Evolutionary conservation across 2,329 filamentous ascomycete genomes (phyloP), one percentile per base, ranked within the genome.

Genomic region (Xylaria sp.): DNA sequence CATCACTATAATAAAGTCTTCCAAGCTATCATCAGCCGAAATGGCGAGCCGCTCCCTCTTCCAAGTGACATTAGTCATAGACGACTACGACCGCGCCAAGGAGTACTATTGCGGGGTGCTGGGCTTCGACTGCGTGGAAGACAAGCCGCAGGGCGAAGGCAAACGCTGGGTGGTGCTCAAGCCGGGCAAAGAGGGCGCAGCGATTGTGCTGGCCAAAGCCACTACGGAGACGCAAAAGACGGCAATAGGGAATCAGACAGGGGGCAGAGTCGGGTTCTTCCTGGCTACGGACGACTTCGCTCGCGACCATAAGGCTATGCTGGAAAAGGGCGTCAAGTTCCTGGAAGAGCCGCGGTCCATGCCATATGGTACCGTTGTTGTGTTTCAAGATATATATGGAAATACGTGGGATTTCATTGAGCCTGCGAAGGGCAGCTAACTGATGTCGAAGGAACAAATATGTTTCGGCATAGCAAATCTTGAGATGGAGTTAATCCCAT

Each of bases 11-110:
- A 13, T 33, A 10, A 4, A 44, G 15, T 9, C 9, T 26, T 17
- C 20, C n/a, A 56, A 17, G 6, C 46, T 13, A 42, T 20, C 11
- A 6, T 3, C 20, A 54, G 26, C 15, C 6, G 53, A 28, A 2
- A 67, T 67, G 64, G 60, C 63, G 11, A 64, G 53, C 42, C 67
- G 56, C n/a, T 67, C 64, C 26, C 67, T 69, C 31, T 69, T 69
- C 42, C 67, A 67, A 61, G 51, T 69, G 1, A 69, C 67, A 44
- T 11, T 69, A 6, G 59, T 69, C 23, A 56, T 69, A 28, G 63
- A 69, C 64, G 63, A 67, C 38, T 69, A 69, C 56, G 59, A 69
- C 56, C 64, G 67, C 40, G 67, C 67, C n/a, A 69, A 69, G 60
- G 59, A 59, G n/a, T 69, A 67, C 13, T 69, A 69, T 59, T 69